Conservation (phyloP, 176 grass and related monocot species). For the Avena atlantica region DNA sequence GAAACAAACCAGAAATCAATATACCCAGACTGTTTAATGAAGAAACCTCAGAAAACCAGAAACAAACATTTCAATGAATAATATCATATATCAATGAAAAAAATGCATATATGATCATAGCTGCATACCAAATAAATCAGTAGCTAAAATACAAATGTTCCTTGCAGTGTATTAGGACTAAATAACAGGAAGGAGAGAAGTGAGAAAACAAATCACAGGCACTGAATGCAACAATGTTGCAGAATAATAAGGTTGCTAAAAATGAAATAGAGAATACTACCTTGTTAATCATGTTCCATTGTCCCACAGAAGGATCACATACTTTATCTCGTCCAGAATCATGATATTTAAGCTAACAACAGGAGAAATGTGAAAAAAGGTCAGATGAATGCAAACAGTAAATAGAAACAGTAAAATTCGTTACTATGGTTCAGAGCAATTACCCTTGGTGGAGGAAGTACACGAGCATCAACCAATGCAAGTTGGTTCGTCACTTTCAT, state of each 20-base stretch:
- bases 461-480: conserved; percentile 66
- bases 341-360: conserved; percentile 82
- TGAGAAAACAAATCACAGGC: neutral
- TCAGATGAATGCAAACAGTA: neutral
- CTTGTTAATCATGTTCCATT: conserved; percentile 95
- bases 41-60: neutral
- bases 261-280: conserved; percentile 42
- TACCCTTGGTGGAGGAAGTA: conserved; percentile 76
- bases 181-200: neutral
- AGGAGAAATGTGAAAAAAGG: conserved; percentile 13
- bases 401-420: neutral
- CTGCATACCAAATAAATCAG: neutral
- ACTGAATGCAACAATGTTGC: neutral
- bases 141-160: neutral
- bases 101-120: neutral
- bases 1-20: neutral
- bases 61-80: neutral
- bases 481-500: conserved; percentile 61
- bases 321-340: conserved; percentile 69
- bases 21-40: neutral
- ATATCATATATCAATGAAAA: neutral
- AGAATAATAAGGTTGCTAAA: neutral
- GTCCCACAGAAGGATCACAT: conserved; percentile 65
- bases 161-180: neutral
- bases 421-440: neutral